Conservation (phyloP, 2,329 filamentous ascomycete genomes). For the Colletotrichum phormii region DNA sequence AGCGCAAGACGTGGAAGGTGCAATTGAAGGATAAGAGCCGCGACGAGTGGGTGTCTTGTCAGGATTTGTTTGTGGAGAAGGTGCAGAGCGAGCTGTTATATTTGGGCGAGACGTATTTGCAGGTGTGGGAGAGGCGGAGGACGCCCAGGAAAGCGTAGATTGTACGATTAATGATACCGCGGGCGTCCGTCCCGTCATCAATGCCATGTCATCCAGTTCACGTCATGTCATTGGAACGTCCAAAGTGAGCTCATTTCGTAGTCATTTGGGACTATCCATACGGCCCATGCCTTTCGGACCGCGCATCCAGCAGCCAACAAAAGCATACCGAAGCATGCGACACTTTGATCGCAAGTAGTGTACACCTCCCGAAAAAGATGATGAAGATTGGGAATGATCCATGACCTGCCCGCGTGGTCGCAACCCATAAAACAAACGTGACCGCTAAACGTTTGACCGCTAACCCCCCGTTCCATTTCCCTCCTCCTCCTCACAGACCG, state of each 20-base stretch:
- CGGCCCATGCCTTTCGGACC: slow-evolving; percentile 4
- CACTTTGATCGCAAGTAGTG: slow-evolving; percentile 23
- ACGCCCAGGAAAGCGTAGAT: slow-evolving; percentile 51
- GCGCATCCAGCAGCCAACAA: slow-evolving; percentile 2
- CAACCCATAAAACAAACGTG: slow-evolving; percentile 36
- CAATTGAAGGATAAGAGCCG: slow-evolving; percentile 85
- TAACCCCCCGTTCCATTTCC: slow-evolving; percentile 15
- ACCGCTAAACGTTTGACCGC: slow-evolving; percentile 35
- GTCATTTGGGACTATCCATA: slow-evolving; percentile 34
- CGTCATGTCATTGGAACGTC: neutral
- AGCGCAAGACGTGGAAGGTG: slow-evolving; percentile 91
- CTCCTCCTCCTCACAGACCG: slow-evolving; percentile 1
- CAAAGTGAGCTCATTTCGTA: slow-evolving; percentile 29
- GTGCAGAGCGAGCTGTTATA: slow-evolving; percentile 91
- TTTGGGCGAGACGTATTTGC: slow-evolving; percentile 92
- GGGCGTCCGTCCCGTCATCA: too few species aligned
- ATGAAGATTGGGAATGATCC: slow-evolving; percentile 28
- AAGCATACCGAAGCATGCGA: slow-evolving; percentile 17
- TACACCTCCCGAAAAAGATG: slow-evolving; percentile 32
- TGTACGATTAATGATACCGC: slow-evolving; percentile 23
- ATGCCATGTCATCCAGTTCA: neutral
- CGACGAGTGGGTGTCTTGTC: slow-evolving; percentile 91
- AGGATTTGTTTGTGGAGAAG: slow-evolving; percentile 93
- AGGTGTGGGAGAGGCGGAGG: slow-evolving; percentile 92
- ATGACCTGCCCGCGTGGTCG: slow-evolving; percentile 15